Evolutionary conservation across 192 early-diverging fungal genomes (phyloP).

Genomic region (Coemansia sp.): DNA sequence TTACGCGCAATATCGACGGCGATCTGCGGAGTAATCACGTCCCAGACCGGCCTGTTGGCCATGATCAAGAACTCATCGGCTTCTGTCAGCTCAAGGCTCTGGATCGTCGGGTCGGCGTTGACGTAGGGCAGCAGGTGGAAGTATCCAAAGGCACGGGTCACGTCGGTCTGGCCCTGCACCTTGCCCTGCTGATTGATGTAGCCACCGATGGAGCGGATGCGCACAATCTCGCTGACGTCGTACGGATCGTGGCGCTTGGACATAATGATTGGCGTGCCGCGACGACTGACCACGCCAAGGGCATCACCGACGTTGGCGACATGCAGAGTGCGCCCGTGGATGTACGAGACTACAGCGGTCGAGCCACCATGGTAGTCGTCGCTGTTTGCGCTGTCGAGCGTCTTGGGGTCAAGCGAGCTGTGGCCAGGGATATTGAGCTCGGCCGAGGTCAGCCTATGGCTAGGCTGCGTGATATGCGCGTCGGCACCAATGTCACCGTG

Average conservation of each 20-base stretch:
- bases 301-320: constrained; percentile 86
- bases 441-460: constrained; percentile 10
- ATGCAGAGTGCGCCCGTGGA: constrained; percentile 72
- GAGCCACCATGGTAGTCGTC: constrained; percentile 65
- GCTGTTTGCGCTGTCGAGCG: constrained; percentile 17
- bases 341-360: constrained; percentile 75
- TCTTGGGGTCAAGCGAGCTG: constrained; percentile 24
- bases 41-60: constrained; percentile 73
- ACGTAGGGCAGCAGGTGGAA: constrained; percentile 77
- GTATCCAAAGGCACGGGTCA: constrained; percentile 83
- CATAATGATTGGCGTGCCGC: constrained; percentile 64
- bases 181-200: constrained; percentile 71
- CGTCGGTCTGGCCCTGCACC: constrained; percentile 70
- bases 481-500: constrained; percentile 4
- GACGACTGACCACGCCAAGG: constrained; percentile 71
- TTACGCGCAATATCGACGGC: constrained; percentile 83
- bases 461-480: not conserved
- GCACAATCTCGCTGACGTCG: constrained; percentile 62
- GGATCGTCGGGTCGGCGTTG: constrained; percentile 80
- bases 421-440: constrained; percentile 26
- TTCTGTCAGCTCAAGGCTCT: constrained; percentile 66
- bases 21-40: constrained; percentile 72
- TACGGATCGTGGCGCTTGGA: constrained; percentile 70
- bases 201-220: constrained; percentile 77
- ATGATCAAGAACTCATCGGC: constrained; percentile 79